phyloP scores from a whole-genome alignment of 208 protist genomes.

The Naegleria fowleri region DNA sequence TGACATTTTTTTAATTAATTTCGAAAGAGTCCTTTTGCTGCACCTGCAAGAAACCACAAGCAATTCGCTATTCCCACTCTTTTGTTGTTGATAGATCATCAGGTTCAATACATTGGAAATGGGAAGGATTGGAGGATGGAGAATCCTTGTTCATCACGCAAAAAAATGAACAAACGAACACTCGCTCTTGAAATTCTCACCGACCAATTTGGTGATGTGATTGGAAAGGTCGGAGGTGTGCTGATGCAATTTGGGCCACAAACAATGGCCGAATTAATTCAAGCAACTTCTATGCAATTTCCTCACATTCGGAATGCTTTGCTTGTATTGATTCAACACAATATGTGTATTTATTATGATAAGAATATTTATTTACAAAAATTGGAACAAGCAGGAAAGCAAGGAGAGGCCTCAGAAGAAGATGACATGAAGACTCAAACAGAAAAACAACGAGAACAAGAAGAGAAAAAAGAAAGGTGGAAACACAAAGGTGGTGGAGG shows the following conservation, averaged over 20 bases:
- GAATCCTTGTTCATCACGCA: background rate
- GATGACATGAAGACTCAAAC: background rate
- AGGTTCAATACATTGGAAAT: too few relatives aligned
- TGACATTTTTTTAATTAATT: too few relatives aligned
- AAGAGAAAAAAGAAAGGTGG: background rate
- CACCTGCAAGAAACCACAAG: too few relatives aligned
- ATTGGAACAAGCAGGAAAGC: background rate
- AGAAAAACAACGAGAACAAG: background rate
- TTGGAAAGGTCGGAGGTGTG: background rate
- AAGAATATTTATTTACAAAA: constrained; percentile 10
- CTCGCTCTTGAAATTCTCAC: background rate
- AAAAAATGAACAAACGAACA: background rate
- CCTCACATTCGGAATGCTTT: background rate
- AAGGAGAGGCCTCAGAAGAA: background rate
- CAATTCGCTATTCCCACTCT: too few relatives aligned
- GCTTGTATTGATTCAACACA: constrained; percentile 22
- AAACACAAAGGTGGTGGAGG: background rate
- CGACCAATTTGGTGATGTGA: constrained; percentile 3
- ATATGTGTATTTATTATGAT: background rate
- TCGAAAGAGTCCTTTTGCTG: too few relatives aligned
- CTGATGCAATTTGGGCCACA: background rate
- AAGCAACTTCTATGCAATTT: background rate
- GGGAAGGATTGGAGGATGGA: too few relatives aligned
- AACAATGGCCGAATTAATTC: background rate
- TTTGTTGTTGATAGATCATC: too few relatives aligned